Conservation (phyloP, 2,329 filamentous ascomycete genomes). For the Tolypocladium inflatum region DNA sequence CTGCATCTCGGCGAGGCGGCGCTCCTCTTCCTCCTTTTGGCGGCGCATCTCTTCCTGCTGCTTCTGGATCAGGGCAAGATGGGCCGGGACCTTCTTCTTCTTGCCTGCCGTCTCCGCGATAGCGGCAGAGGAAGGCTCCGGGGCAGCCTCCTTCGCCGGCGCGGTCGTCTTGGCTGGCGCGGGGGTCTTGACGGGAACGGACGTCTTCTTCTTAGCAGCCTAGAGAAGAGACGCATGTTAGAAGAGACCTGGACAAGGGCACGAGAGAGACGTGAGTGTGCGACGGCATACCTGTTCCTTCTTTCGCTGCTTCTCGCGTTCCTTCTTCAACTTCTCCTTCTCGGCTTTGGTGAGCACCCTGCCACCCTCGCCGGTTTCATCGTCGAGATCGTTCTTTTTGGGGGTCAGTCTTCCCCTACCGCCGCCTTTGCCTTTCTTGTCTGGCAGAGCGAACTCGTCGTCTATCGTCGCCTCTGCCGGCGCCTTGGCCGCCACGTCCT, state of each 20-base stretch:
- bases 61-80: conserved; percentile 64
- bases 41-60: conserved; percentile 70
- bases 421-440: conserved; percentile 62
- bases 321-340: conserved; percentile 97
- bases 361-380: conserved; percentile 46
- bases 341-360: conserved; percentile 91
- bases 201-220: conserved; percentile 76
- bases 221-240: conserved; percentile 9
- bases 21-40: conserved; percentile 57
- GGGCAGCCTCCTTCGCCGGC: conserved; percentile 35
- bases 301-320: conserved; percentile 96
- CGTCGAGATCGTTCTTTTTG: conserved; percentile 37
- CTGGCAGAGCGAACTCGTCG: conserved; percentile 75
- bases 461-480: conserved; percentile 74
- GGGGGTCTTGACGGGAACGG: conserved; percentile 22
- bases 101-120: conserved; percentile 44
- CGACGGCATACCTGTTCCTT: conserved; percentile 70
- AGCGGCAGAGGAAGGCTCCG: conserved; percentile 27
- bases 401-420: conserved; percentile 34
- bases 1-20: conserved; percentile 52
- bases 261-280: background rate
- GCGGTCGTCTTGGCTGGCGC: conserved; percentile 22
- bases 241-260: background rate
- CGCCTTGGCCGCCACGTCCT: conserved; percentile 49
- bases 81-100: conserved; percentile 86